Evolutionary conservation across 129 eudicot genomes (phyloP).

Genomic region (Gnaphalium uliginosum): DNA sequence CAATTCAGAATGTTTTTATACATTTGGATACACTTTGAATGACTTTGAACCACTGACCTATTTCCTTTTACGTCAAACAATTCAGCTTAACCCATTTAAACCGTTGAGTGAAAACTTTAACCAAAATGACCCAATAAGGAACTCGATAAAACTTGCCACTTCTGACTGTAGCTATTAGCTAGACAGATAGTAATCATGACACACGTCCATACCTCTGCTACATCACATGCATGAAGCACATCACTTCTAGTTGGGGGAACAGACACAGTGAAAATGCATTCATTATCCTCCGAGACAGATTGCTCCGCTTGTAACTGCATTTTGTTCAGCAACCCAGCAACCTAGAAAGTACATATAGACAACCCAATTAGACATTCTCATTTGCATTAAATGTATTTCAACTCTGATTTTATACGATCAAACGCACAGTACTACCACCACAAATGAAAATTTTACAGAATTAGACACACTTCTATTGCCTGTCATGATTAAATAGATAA

Average conservation of each 20-base stretch:
- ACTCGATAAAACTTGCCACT: neutral
- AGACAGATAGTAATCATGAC: neutral
- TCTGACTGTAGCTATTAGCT: neutral
- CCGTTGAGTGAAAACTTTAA: neutral
- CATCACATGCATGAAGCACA: slow-evolving; percentile 94
- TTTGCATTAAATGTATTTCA: neutral
- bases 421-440: neutral
- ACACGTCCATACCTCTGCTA: slow-evolving; percentile 69
- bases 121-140: neutral
- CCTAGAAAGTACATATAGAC: neutral
- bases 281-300: slow-evolving; percentile 39
- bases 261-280: slow-evolving; percentile 51
- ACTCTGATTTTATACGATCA: neutral
- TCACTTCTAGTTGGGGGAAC: slow-evolving; percentile 99
- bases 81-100: neutral
- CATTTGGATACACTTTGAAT: too few species aligned
- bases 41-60: too few species aligned
- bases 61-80: neutral
- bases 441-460: neutral
- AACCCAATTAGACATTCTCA: neutral
- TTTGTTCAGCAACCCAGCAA: slow-evolving; percentile 35
- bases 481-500: neutral
- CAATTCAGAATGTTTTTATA: too few species aligned
- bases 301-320: slow-evolving; percentile 57
- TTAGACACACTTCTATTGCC: neutral